phyloP scores from a whole-genome alignment of 805 yeast genomes.

The Lachancea cidri region DNA sequence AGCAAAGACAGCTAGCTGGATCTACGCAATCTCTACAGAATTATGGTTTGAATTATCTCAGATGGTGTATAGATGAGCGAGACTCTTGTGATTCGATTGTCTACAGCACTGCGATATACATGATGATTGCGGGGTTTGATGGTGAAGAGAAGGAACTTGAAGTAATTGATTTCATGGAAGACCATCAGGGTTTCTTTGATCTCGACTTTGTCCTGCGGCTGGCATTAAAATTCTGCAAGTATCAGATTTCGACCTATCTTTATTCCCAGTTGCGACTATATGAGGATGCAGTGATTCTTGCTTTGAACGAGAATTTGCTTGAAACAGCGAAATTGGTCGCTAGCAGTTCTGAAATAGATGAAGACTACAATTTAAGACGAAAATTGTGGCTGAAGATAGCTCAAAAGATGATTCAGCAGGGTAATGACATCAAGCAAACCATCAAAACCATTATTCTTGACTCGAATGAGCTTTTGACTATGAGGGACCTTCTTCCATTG shows the following conservation, averaged over 20 bases:
- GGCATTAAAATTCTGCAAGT: conserved; percentile 54
- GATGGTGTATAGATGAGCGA: conserved; percentile 42
- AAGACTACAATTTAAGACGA: conserved; percentile 51
- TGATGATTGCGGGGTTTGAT: conserved; percentile 46
- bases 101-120: conserved; percentile 65
- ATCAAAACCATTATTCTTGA: conserved; percentile 36
- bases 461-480: conserved; percentile 48
- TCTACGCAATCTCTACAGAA: conserved; percentile 37
- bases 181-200: conserved; percentile 46
- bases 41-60: conserved; percentile 61
- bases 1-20: conserved; percentile 5
- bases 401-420: conserved; percentile 28
- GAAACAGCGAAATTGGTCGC: conserved; percentile 25
- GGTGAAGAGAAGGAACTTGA: conserved; percentile 39
- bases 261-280: conserved; percentile 61
- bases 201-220: conserved; percentile 69
- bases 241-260: conserved; percentile 66
- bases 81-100: conserved; percentile 39
- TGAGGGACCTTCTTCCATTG: conserved; percentile 78
- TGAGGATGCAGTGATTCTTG: conserved; percentile 77
- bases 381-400: conserved; percentile 66
- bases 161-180: conserved; percentile 47
- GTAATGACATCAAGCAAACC: conserved; percentile 28
- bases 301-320: conserved; percentile 50
- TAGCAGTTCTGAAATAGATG: conserved; percentile 35